Evolutionary conservation across 2,329 filamentous ascomycete genomes (phyloP), one percentile per base, ranked within the genome.

Genomic region (Sarocladium strictum): DNA sequence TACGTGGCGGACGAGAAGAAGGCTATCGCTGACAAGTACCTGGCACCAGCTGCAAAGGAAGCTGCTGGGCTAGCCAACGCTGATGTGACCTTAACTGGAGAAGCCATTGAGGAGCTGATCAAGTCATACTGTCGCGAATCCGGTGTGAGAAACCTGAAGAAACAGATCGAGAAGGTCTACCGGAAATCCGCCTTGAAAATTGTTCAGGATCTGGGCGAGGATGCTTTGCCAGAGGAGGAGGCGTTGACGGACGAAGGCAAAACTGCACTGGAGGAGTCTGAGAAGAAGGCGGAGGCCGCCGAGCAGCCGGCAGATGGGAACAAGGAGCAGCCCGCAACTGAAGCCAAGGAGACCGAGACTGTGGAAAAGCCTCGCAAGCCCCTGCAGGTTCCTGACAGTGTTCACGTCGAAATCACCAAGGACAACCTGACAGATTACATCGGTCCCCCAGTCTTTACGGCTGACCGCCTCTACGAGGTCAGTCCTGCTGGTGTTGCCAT

Each of bases 111-210:
- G 65, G 94, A 99, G 71, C 80, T 99, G 43, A 99, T 99, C 76
- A 97, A 97, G 74, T 96, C 90, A 23, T 99, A 99, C 75, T 97
- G 92, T 73, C 89, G 94, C 41, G 94, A 99, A 72, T 96, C 91
- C 41, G 94, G 94, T 63, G 95, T 99, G 9, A 87, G 94, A 61
- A 99, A 99, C 67, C 76, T 99, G 58, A 99, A 99, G 81, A 97
- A 99, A 77, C 93, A 97, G 70, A 99, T 99, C 58, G 94, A 99
- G 70, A 99, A 99, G 76, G 90, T 99, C 2, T 99, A 97, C 73
- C 86, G 94, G 56, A 99, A 99, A 72, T 91, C 93, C 14, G 95
- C 94, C 0, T 78, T 99, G 58, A 97, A 97, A 74, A 99, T 99
- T 61, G 93, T 99, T 12, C 88, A 93, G 67, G 92, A 97, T 59